A percentile compares a stretch with the other conserved stretches of the same genome.
Conservation (phyloP, 257 asterid species). For the Gardenia jasminoides region DNA sequence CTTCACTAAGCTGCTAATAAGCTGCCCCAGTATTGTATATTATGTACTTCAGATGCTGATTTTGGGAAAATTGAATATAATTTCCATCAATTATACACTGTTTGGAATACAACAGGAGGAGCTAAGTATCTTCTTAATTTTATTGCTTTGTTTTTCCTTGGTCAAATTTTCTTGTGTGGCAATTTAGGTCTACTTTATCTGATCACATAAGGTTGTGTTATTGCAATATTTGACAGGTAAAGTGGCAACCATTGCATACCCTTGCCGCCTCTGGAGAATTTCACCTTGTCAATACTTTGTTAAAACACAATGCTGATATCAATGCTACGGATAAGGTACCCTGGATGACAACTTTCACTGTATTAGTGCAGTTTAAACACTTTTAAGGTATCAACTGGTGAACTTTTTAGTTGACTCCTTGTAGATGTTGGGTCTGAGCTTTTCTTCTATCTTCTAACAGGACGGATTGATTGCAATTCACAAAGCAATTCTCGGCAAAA, state of each 20-base stretch:
- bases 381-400: conserved; percentile 8
- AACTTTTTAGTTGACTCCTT: not conserved
- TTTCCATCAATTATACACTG: not conserved
- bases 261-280: conserved; percentile 91
- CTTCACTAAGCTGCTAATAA: not conserved
- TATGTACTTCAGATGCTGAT: not conserved
- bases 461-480: conserved; percentile 83
- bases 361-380: not conserved
- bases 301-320: conserved; percentile 67
- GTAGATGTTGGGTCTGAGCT: conserved; percentile 11
- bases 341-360: conserved; percentile 10
- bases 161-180: not conserved
- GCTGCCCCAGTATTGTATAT: not conserved
- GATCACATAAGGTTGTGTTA: not conserved
- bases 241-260: conserved; percentile 92
- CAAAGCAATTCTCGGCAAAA: conserved; percentile 81
- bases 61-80: not conserved
- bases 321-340: conserved; percentile 75
- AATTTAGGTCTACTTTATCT: not conserved
- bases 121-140: not conserved
- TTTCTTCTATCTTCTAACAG: conserved; percentile 35
- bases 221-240: conserved; percentile 47
- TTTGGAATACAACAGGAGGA: not conserved
- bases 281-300: conserved; percentile 61
- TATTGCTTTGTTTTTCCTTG: not conserved